phyloP scores from a whole-genome alignment of 1,139 yeast genomes.

The Zygosaccharomyces sapae region DNA sequence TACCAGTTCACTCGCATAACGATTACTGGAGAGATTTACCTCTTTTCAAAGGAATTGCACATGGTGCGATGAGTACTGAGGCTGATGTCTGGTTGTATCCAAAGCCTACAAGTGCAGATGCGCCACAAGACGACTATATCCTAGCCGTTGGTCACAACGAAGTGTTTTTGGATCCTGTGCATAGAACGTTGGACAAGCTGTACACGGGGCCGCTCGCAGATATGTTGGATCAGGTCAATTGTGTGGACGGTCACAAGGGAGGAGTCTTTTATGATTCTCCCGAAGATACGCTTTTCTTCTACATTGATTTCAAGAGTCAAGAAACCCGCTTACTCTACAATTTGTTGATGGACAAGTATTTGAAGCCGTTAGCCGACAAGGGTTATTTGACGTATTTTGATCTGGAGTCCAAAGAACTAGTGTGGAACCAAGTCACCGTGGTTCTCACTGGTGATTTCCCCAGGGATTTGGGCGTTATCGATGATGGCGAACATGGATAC shows the following conservation, averaged over 20 bases:
- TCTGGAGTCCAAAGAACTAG: constrained; percentile 26
- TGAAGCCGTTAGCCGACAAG: constrained; percentile 38
- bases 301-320: constrained; percentile 48
- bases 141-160: constrained; percentile 68
- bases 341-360: constrained; percentile 34
- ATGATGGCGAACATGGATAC: constrained; percentile 18
- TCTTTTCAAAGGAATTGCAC: constrained; percentile 56
- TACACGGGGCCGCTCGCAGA: constrained; percentile 52
- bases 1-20: constrained; percentile 65
- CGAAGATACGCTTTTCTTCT: constrained; percentile 41
- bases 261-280: constrained; percentile 47
- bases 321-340: constrained; percentile 37
- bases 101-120: constrained; percentile 22
- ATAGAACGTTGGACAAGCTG: constrained; percentile 46
- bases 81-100: constrained; percentile 63
- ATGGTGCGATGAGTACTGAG: constrained; percentile 61
- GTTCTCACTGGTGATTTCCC: constrained; percentile 45
- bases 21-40: constrained; percentile 70
- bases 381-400: constrained; percentile 41
- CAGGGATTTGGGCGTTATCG: constrained; percentile 15
- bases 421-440: constrained; percentile 44
- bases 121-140: constrained; percentile 20
- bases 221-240: constrained; percentile 44
- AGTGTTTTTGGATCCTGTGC: constrained; percentile 41
- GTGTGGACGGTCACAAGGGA: constrained; percentile 14